Evolutionary conservation across 1,284 basidiomycete species (phyloP).

Genomic region (Athelia sp.): DNA sequence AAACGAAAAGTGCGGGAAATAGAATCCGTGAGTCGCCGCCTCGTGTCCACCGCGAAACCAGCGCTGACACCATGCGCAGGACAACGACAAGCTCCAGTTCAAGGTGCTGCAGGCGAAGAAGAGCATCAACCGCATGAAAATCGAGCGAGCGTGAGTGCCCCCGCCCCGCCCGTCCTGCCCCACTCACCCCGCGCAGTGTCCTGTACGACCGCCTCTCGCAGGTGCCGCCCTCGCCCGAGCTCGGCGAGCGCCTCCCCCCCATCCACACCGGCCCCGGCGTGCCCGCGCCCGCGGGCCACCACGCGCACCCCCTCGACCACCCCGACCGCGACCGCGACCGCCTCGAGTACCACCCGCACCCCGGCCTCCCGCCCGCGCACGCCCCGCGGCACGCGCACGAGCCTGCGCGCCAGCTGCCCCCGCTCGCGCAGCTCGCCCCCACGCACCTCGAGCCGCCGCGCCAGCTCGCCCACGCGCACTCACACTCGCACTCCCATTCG

Average conservation of each 20-base stretch:
- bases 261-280: slow-evolving; percentile 29
- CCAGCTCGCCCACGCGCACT: slow-evolving; percentile 21
- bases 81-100: slow-evolving; percentile 84
- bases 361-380: slow-evolving; percentile 22
- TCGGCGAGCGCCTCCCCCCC: slow-evolving; percentile 36
- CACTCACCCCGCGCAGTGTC: slow-evolving; percentile 44
- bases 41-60: background rate
- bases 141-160: slow-evolving; percentile 80
- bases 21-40: slow-evolving; percentile 56
- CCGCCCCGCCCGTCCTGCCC: slow-evolving; percentile 17
- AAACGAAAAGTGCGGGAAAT: slow-evolving; percentile 88
- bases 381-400: slow-evolving; percentile 36
- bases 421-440: slow-evolving; percentile 40
- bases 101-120: slow-evolving; percentile 79
- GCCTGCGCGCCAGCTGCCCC: slow-evolving; percentile 40
- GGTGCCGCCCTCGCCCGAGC: slow-evolving; percentile 50
- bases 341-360: slow-evolving; percentile 31
- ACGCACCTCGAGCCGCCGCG: slow-evolving; percentile 34
- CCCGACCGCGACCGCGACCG: slow-evolving; percentile 36
- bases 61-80: slow-evolving; percentile 35
- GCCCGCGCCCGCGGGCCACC: slow-evolving; percentile 29
- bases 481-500: slow-evolving; percentile 30
- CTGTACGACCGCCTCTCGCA: slow-evolving; percentile 71
- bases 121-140: slow-evolving; percentile 83
- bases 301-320: slow-evolving; percentile 28